phyloP scores from a whole-genome alignment of 2,329 filamentous ascomycete species.

The Nigrograna mackinnonii region DNA sequence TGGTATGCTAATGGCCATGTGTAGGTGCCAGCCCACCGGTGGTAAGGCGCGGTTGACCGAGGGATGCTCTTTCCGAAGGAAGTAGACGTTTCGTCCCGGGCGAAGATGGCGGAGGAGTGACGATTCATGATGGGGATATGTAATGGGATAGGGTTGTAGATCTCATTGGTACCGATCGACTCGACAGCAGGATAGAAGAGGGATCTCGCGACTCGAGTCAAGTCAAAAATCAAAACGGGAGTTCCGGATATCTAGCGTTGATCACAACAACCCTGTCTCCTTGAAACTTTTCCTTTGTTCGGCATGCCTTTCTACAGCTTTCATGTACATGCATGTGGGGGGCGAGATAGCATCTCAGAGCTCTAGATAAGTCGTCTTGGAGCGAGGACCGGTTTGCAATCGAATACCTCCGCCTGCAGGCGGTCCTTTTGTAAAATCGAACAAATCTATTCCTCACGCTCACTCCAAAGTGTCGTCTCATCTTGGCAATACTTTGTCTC shows the following conservation, averaged over 20 bases:
- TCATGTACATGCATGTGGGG: constrained; percentile 48
- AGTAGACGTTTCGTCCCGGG: constrained; percentile 68
- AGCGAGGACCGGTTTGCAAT: constrained; percentile 47
- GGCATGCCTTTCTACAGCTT: constrained; percentile 41
- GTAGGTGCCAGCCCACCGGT: constrained; percentile 91
- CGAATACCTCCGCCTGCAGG: constrained; percentile 52
- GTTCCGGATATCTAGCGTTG: constrained; percentile 50
- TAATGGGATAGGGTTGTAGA: constrained; percentile 41
- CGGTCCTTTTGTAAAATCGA: constrained; percentile 44
- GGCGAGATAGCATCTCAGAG: constrained; percentile 47
- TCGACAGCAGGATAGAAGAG: constrained; percentile 49
- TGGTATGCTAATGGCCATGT: constrained; percentile 28
- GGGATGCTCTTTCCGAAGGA: constrained; percentile 99
- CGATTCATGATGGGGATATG: constrained; percentile 39
- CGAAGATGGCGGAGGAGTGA: constrained; percentile 33
- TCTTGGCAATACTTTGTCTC: no score
- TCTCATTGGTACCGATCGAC: constrained; percentile 46
- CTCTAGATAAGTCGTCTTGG: constrained; percentile 39
- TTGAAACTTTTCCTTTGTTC: constrained; percentile 42
- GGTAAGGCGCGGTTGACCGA: constrained; percentile 98
- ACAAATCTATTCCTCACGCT: constrained; percentile 38
- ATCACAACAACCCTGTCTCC: constrained; percentile 42
- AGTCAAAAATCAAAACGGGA: constrained; percentile 46
- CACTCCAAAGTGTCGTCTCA: no score
- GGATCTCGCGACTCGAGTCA: constrained; percentile 47